Evolutionary conservation across 2,329 filamentous ascomycete species (phyloP), one percentile per base, ranked within the genome.

Genomic region (Colletotrichum viniferum): DNA sequence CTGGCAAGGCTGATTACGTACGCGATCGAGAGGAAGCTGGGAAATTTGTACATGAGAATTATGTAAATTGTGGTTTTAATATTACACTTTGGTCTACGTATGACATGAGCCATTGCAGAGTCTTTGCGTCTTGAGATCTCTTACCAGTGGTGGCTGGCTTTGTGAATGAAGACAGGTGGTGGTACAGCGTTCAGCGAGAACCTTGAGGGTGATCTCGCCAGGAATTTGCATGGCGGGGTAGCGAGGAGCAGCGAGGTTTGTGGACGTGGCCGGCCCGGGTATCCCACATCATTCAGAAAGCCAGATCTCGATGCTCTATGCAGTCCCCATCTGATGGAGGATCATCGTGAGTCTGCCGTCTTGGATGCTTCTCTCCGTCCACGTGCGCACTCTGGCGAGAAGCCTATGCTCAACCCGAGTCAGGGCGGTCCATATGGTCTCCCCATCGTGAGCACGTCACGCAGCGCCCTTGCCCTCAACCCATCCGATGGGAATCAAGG

Each of bases 401-500:
- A 21, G 21, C 16, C 38, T 21, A 28, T 30, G 56, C 56, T 60
- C 26, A 28, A 60, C 43, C 43, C n/a, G 43, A 32, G 26, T n/a
- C 62, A 58, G 68, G 63, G 68, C 48, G n/a, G n/a, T 68, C 58
- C 26, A 24, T 48, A 12, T 73, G 56, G 18, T 18, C 38, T 21
- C 18, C 34, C 18, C 70, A 24, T 58, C 24, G 21, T 28, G 58
- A 63, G 24, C 71, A 66, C 30, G 30, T 74, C 66, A 75, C 16
- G 56, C 60, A 64, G 86, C 87, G 3, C 88, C 88, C 30, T 86
- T 78, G 3, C 89, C 89, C 74, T 95, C 93, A 79, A 88, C 91
- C 95, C 95, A 97, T 3, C 95, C 96, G 69, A 97, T 89, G 0
- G 96, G 96, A 83, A 98, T 91, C 84, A 99, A 83, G 12, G 96